Percentiles rank a stretch among this genome's conserved stretches.
Evolutionary conservation across 306 rosid genomes (phyloP).

Genomic region (Potentilla sterilis): DNA sequence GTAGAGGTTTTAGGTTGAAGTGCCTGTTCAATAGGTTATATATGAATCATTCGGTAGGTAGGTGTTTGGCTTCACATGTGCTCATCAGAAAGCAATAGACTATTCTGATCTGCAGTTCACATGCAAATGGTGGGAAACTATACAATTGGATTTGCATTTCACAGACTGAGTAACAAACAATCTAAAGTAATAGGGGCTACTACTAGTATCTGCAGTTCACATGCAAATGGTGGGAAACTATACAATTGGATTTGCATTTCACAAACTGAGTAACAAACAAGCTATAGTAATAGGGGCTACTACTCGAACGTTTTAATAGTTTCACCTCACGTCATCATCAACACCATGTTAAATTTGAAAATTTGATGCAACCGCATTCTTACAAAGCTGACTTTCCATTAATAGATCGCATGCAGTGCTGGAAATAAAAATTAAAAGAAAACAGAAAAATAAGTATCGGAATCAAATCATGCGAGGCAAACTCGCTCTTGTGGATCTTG

Average conservation of each 20-base stretch:
- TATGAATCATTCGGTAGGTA: neutral
- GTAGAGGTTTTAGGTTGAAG: conserved; percentile 1
- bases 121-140: neutral
- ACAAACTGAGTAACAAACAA: neutral
- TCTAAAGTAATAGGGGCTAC: neutral
- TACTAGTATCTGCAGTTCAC: neutral
- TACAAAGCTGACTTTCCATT: neutral
- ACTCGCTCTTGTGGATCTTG: conserved; percentile 70
- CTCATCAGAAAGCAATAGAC: neutral
- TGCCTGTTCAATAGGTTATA: conserved; percentile 4
- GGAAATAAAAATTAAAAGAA: conserved; percentile 58
- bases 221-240: neutral
- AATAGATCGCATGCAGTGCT: conserved; percentile 64
- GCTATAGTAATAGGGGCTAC: neutral
- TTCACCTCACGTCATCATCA: neutral
- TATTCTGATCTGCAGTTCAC: neutral
- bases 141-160: neutral
- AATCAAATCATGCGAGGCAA: conserved; percentile 60
- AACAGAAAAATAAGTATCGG: conserved; percentile 50
- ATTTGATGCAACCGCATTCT: neutral
- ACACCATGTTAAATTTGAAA: neutral
- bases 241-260: neutral
- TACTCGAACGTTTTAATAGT: neutral
- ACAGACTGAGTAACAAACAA: neutral
- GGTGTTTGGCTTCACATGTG: conserved; percentile 3